These are phyloP conservation scores for Protomyces arabidopsidicola DNA, from an alignment of 1,139 yeast genomes.

Conservation along the genomic window DNA sequence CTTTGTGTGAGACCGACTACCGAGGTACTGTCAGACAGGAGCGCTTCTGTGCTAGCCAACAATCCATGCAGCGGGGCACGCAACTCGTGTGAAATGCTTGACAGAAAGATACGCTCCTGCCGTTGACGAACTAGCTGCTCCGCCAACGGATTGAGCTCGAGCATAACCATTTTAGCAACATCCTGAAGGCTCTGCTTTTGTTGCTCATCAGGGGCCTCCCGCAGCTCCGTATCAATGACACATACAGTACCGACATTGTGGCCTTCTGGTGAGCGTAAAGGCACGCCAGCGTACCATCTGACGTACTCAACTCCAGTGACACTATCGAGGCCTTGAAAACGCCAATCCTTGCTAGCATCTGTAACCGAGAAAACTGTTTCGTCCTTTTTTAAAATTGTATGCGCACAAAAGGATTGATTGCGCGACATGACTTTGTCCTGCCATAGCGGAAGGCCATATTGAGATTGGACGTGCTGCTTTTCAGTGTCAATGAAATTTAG, in stretches of 20 bases:
- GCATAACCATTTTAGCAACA: too few relatives aligned
- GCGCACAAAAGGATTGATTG: conserved; percentile 6
- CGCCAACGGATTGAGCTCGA: too few relatives aligned
- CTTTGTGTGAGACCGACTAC: conserved; percentile 5
- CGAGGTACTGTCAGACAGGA: conserved; percentile 5
- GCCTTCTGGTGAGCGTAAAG: conserved; percentile 1
- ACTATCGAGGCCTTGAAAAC: conserved; percentile 1
- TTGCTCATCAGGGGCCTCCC: background rate
- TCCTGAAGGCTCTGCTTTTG: background rate
- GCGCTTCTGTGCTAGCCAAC: conserved; percentile 23
- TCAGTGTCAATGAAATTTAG: conserved; percentile 2
- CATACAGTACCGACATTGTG: conserved; percentile 13
- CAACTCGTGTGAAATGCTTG: too few relatives aligned
- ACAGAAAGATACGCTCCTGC: conserved; percentile 14
- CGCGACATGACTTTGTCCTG: background rate
- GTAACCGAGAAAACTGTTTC: background rate
- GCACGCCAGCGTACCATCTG: too few relatives aligned
- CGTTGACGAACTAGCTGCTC: too few relatives aligned
- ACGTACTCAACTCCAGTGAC: background rate
- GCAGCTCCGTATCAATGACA: conserved; percentile 5
- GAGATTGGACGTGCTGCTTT: background rate
- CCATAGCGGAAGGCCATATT: background rate
- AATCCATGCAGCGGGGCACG: conserved; percentile 27
- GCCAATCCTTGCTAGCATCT: conserved; percentile 1
- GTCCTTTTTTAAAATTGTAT: background rate